phyloP scores from a whole-genome alignment of 352 stramenopile species.

The Phytophthora nicotianae region DNA sequence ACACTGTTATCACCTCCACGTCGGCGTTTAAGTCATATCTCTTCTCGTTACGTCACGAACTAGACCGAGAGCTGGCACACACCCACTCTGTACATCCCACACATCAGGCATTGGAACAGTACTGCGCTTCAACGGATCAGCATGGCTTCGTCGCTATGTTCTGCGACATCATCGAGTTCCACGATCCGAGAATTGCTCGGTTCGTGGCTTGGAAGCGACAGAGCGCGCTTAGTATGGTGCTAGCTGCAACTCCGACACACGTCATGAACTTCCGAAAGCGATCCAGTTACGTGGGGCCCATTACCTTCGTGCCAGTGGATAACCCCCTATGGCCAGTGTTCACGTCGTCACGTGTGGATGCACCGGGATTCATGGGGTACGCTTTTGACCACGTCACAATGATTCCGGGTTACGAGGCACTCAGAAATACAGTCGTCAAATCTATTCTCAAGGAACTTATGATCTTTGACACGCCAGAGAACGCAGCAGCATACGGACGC shows the following conservation, averaged over 20 bases:
- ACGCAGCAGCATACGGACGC: conserved; percentile 49
- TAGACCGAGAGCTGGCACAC: conserved; percentile 60
- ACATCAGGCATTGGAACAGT: conserved; percentile 56
- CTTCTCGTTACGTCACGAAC: conserved; percentile 42
- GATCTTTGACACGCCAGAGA: conserved; percentile 65
- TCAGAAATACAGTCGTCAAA: conserved; percentile 72
- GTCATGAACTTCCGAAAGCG: conserved; percentile 65
- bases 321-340: conserved; percentile 77
- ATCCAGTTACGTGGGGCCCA: conserved; percentile 51
- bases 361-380: conserved; percentile 72
- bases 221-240: conserved; percentile 65
- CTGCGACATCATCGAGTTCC: conserved; percentile 76
- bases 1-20: conserved; percentile 45
- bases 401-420: conserved; percentile 55
- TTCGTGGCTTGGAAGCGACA: conserved; percentile 66
- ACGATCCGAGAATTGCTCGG: conserved; percentile 51
- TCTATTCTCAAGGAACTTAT: conserved; percentile 80
- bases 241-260: conserved; percentile 59
- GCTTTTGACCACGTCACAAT: conserved; percentile 71
- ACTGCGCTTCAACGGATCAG: conserved; percentile 52
- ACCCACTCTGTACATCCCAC: conserved; percentile 40
- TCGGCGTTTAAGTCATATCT: conserved; percentile 64
- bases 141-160: conserved; percentile 83
- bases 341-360: conserved; percentile 40
- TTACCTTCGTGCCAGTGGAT: conserved; percentile 72